These are phyloP conservation scores for Schwanniomyces sp. DNA, from an alignment of 805 yeast species.

Conservation along the genomic window DNA sequence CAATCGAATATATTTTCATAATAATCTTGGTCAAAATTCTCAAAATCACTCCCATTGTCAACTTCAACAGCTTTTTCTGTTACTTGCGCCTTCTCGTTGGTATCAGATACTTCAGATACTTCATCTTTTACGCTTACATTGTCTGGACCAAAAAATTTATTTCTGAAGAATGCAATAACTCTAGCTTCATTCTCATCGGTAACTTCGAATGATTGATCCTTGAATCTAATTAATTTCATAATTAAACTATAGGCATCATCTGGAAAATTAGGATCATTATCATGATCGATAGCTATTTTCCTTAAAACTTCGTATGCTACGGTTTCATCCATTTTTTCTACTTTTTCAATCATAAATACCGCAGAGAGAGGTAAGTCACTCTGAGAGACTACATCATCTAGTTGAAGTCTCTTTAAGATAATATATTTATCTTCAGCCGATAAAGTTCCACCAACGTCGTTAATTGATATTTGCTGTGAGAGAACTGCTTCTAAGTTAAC, in stretches of 20 bases:
- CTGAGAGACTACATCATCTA: conserved; percentile 22
- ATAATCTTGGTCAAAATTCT: conserved; percentile 1
- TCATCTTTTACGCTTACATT: background rate
- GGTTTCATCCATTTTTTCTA: conserved; percentile 30
- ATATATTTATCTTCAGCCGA: conserved; percentile 24
- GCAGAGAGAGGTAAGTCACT: conserved; percentile 31
- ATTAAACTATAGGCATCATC: conserved; percentile 34
- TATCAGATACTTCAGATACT: background rate
- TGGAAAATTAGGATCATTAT: conserved; percentile 50
- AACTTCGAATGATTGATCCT: background rate
- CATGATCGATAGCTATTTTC: conserved; percentile 40
- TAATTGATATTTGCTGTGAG: conserved; percentile 20
- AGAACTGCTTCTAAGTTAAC: conserved; percentile 14
- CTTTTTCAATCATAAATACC: conserved; percentile 41
- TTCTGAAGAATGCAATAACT: background rate
- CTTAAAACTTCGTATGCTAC: conserved; percentile 42
- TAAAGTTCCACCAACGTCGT: conserved; percentile 23
- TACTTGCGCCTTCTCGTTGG: background rate
- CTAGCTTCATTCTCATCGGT: background rate
- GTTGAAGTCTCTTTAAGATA: conserved; percentile 25
- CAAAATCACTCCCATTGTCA: background rate
- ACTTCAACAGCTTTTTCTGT: background rate
- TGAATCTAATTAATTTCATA: conserved; percentile 10
- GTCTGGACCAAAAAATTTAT: background rate
- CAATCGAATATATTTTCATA: conserved; percentile 14